phyloP scores from a whole-genome alignment of 805 yeast genomes.

The Pichia exigua region DNA sequence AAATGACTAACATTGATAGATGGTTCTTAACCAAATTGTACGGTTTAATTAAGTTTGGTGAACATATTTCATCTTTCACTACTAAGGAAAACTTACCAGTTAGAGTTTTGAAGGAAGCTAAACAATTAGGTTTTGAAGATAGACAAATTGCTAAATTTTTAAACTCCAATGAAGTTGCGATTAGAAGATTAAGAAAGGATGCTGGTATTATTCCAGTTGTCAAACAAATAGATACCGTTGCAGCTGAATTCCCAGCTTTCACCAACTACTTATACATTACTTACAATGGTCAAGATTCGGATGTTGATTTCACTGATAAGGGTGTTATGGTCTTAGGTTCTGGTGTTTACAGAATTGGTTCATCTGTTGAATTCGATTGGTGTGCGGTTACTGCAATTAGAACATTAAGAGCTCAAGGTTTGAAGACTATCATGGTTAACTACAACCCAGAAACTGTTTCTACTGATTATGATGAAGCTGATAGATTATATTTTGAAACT shows the following conservation, averaged over 20 bases:
- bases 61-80: constrained; percentile 49
- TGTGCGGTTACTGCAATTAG: constrained; percentile 97
- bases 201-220: constrained; percentile 85
- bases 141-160: constrained; percentile 88
- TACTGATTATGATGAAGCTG: constrained; percentile 98
- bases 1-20: constrained; percentile 83
- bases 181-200: constrained; percentile 82
- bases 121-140: constrained; percentile 95
- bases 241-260: constrained; percentile 96
- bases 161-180: constrained; percentile 85
- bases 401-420: constrained; percentile 78
- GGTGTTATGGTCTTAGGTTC: constrained; percentile 96
- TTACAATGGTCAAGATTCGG: constrained; percentile 85
- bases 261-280: constrained; percentile 94
- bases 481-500: constrained; percentile 91
- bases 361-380: constrained; percentile 99
- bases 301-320: constrained; percentile 80
- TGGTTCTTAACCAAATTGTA: constrained; percentile 91
- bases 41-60: constrained; percentile 65
- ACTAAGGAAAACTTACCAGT: constrained; percentile 56
- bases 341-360: constrained; percentile 98
- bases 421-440: constrained; percentile 92
- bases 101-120: constrained; percentile 67
- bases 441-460: constrained; percentile 98
- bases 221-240: constrained; percentile 96